A percentile compares a stretch with the other conserved stretches of the same genome.
These are phyloP conservation scores for Cryptococcus maquisensis DNA, from an alignment of 1,284 basidiomycete genomes.

Conservation along the genomic window DNA sequence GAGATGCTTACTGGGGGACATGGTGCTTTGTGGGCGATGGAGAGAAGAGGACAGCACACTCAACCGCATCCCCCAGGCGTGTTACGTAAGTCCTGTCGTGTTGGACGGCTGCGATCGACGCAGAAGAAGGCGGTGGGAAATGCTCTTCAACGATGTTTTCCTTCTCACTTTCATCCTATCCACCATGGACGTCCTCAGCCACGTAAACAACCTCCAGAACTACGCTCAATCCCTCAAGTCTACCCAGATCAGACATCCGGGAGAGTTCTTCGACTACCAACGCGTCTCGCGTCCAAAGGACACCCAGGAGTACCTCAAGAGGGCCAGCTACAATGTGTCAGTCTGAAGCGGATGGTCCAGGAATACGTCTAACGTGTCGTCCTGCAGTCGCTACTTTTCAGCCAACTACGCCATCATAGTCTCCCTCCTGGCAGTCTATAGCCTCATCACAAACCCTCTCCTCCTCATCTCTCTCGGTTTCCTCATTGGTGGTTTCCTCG, in stretches of 20 bases:
- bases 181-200: constrained; percentile 38
- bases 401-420: constrained; percentile 87
- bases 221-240: constrained; percentile 71
- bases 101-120: too few relatives aligned
- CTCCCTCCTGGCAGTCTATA: constrained; percentile 77
- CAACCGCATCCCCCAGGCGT: too few relatives aligned
- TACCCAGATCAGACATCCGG: constrained; percentile 71
- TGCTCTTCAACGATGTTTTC: too few relatives aligned
- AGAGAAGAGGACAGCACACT: too few relatives aligned
- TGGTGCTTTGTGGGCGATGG: too few relatives aligned
- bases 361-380: background rate
- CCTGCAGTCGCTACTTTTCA: constrained; percentile 66
- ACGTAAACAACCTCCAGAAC: constrained; percentile 59
- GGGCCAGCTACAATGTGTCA: constrained; percentile 40
- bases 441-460: constrained; percentile 73
- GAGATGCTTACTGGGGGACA: too few relatives aligned
- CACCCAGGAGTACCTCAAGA: constrained; percentile 55
- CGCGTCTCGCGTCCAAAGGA: constrained; percentile 69
- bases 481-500: constrained; percentile 84
- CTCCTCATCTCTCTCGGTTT: constrained; percentile 81
- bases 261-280: constrained; percentile 79
- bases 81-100: too few relatives aligned
- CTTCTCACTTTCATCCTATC: background rate
- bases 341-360: constrained; percentile 1
- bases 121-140: too few relatives aligned